These are phyloP conservation scores for Sphagnum contortum DNA, from an alignment of 225 moss, liverwort and hornwort species.

Conservation along the genomic window DNA sequence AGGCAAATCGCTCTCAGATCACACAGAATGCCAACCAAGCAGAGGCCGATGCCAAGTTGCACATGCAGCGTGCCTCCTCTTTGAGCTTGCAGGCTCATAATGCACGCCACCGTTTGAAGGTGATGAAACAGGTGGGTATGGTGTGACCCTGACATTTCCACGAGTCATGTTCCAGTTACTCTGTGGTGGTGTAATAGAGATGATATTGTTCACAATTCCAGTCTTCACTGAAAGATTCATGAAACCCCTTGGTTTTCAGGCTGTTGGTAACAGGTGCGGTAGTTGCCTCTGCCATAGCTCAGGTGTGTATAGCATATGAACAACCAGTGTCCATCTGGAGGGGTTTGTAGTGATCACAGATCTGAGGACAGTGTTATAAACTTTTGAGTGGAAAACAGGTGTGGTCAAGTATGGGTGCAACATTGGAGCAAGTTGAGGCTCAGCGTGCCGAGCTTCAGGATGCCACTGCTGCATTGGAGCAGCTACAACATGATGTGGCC, in stretches of 20 bases:
- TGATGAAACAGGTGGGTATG: conserved; percentile 1
- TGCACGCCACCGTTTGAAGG: conserved; percentile 4
- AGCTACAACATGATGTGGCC: conserved; percentile 1
- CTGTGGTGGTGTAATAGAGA: too few relatives aligned
- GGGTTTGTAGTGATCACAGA: too few relatives aligned
- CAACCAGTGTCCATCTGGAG: too few relatives aligned
- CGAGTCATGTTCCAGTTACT: background rate
- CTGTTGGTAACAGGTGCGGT: too few relatives aligned
- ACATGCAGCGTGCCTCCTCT: background rate
- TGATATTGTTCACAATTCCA: too few relatives aligned
- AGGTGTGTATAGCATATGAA: too few relatives aligned
- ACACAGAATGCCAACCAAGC: background rate
- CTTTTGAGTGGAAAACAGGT: background rate
- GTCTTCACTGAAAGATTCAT: too few relatives aligned
- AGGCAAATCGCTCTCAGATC: background rate
- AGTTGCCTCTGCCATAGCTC: too few relatives aligned
- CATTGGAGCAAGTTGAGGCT: background rate
- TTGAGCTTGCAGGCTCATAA: conserved; percentile 1
- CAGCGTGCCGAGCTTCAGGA: background rate
- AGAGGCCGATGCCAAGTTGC: background rate
- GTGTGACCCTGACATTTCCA: background rate
- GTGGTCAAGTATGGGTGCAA: background rate
- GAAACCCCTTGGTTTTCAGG: too few relatives aligned
- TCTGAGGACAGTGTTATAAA: too few relatives aligned
- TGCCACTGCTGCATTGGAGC: conserved; percentile 2